Evolutionary conservation across 805 yeast species (phyloP), one percentile per base, ranked within the genome.

Genomic region (Yamadazyma phyllophila): DNA sequence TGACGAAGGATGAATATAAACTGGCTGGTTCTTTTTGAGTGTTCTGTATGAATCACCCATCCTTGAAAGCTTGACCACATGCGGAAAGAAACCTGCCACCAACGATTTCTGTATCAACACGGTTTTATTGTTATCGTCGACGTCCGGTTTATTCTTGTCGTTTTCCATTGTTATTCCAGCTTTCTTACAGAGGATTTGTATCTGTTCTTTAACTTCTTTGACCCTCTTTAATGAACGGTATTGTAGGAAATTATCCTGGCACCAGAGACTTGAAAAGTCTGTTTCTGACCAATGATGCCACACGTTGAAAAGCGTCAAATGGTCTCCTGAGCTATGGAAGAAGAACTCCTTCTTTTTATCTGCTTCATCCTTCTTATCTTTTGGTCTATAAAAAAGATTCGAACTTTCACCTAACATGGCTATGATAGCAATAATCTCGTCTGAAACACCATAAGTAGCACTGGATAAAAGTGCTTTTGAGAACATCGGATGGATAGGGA

Each of bases 401-500:
- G 84, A 80, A 13, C 92, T 74, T 53, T 87, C 96, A 17, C 88
- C 85, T 20, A 94, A 65, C 92, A 92, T 88, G 0, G 97, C 75
- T 10, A 90, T 78, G 10, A 94, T 80, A 0, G 89, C 79, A 14
- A 90, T 59, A 2, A 89, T 74, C 50, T 88, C 94, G 2, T 76
- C 75, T 2, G 83, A 73, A 40, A 95, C 90, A 1, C 77, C 71
- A 41, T 72, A 73, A 11, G 73, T 73, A 0, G 78, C 79, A 41
- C 96, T 82, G 1, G 81, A 68, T 10, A 92, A 62, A 27, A 94
- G 60, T 6, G 83, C 81, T 60, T 87, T 88, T 7, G 97, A 83
- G 56, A 90, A 74, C 74, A 88, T 88, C 3, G 97, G 97, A 54
- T 89, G 96, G 51, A 91, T 77, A 0, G 99, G 99, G 55, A 91